A percentile compares a stretch with the other conserved stretches of the same genome.
Evolutionary conservation across 805 yeast species (phyloP).

Genomic region (Candida hungchunana): DNA sequence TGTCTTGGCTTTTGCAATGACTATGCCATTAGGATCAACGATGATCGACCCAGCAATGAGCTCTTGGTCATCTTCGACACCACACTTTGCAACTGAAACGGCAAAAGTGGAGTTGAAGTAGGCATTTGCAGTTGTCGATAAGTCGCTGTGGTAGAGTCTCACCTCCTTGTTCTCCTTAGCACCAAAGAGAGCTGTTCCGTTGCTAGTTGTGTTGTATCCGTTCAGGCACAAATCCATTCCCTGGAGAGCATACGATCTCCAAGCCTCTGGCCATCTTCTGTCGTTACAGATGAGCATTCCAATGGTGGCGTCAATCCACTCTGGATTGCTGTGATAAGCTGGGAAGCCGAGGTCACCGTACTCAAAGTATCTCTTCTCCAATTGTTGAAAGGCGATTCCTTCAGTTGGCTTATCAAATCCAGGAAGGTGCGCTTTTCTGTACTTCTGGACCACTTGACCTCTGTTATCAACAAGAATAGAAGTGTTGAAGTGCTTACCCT

Average conservation of each 20-base stretch:
- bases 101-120: constrained; percentile 33
- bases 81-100: constrained; percentile 34
- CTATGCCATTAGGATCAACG: constrained; percentile 34
- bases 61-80: constrained; percentile 34
- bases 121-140: constrained; percentile 32
- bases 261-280: constrained; percentile 40
- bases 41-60: constrained; percentile 34
- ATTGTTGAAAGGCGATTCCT: constrained; percentile 31
- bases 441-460: constrained; percentile 30
- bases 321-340: constrained; percentile 32
- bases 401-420: constrained; percentile 34
- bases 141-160: constrained; percentile 32
- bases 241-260: constrained; percentile 37
- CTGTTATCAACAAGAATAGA: constrained; percentile 30
- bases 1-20: constrained; percentile 32
- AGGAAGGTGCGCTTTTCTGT: constrained; percentile 36
- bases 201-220: constrained; percentile 35
- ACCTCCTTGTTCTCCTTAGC: constrained; percentile 29
- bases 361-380: constrained; percentile 36
- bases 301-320: constrained; percentile 33
- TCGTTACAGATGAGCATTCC: constrained; percentile 39
- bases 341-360: constrained; percentile 35
- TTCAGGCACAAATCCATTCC: constrained; percentile 36
- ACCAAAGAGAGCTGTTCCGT: constrained; percentile 32
- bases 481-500: constrained; percentile 34